Percentiles rank a stretch among this genome's conserved stretches.
phyloP scores from a whole-genome alignment of 495 filamentous ascomycete species.

The Achaetomiella virescens region DNA sequence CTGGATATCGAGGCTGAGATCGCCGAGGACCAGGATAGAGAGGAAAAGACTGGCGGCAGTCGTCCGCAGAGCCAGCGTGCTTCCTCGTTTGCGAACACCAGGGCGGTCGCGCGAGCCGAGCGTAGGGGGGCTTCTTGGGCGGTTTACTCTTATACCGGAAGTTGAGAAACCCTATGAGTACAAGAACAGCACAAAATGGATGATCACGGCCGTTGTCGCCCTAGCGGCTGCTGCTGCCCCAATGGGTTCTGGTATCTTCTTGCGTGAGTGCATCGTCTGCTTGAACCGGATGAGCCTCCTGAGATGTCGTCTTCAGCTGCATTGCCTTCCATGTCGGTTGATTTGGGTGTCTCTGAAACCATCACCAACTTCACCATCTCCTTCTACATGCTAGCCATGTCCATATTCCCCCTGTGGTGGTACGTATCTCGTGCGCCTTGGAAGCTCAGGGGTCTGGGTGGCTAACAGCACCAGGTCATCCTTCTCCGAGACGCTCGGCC shows the following conservation, averaged over 20 bases:
- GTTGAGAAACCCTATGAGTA: constrained; percentile 72
- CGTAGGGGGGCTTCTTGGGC: constrained; percentile 71
- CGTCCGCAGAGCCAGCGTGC: constrained; percentile 24
- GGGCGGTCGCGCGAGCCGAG: constrained; percentile 56
- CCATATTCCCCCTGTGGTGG: constrained; percentile 93
- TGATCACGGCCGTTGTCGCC: constrained; percentile 74
- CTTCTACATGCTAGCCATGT: constrained; percentile 85
- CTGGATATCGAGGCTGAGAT: neutral
- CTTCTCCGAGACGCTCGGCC: constrained; percentile 77
- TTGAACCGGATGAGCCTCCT: neutral
- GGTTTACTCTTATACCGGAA: constrained; percentile 74
- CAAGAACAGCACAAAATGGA: constrained; percentile 68
- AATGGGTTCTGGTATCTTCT: constrained; percentile 78
- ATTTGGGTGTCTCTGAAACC: constrained; percentile 60
- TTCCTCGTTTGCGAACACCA: constrained; percentile 36
- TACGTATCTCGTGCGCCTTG: neutral
- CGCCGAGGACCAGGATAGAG: neutral
- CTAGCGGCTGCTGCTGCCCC: constrained; percentile 70
- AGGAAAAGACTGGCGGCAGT: constrained; percentile 9
- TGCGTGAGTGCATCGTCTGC: constrained; percentile 53
- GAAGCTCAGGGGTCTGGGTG: neutral
- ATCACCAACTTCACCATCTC: constrained; percentile 79
- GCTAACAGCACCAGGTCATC: constrained; percentile 47
- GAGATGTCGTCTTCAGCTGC: constrained; percentile 47
- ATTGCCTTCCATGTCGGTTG: constrained; percentile 58